These are phyloP conservation scores for Pythium periplocum DNA, from an alignment of 352 stramenopile species.

Conservation along the genomic window DNA sequence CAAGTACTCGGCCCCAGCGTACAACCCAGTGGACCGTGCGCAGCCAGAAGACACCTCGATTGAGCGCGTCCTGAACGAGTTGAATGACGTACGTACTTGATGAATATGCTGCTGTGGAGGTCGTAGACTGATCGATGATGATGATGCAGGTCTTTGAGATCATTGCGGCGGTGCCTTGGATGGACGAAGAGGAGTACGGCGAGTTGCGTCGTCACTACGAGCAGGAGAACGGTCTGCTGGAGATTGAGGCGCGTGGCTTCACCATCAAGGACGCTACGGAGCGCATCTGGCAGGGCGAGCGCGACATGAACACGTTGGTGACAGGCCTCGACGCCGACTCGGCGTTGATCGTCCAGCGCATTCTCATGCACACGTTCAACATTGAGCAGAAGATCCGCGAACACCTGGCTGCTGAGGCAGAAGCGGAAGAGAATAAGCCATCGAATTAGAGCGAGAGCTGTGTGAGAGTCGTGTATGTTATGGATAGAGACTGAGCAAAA, in stretches of 20 bases:
- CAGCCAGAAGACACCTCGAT: constrained; percentile 46
- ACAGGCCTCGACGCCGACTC: constrained; percentile 50
- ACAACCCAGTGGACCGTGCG: constrained; percentile 42
- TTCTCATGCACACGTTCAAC: constrained; percentile 60
- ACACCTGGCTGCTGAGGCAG: constrained; percentile 16
- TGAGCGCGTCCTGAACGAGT: constrained; percentile 44
- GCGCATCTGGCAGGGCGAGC: constrained; percentile 64
- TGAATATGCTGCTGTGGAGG: background rate
- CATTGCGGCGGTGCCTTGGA: constrained; percentile 59
- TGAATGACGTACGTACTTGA: constrained; percentile 40
- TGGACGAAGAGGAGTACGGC: constrained; percentile 64
- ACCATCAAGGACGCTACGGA: constrained; percentile 46
- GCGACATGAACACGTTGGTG: constrained; percentile 42
- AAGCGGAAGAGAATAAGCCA: constrained; percentile 3
- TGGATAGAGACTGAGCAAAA: too few relatives aligned
- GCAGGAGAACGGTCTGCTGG: constrained; percentile 50
- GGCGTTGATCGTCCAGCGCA: constrained; percentile 64
- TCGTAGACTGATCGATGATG: background rate
- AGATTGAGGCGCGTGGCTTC: constrained; percentile 53
- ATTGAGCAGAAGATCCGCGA: constrained; percentile 62
- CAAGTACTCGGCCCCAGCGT: constrained; percentile 38
- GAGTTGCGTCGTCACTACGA: constrained; percentile 56
- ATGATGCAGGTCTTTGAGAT: constrained; percentile 38
- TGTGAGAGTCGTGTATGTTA: too few relatives aligned
- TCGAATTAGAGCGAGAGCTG: too few relatives aligned